A percentile compares a stretch with the other conserved stretches of the same genome.
These are phyloP conservation scores for Eucalyptus sp. DNA, from an alignment of 345 rosid species.

Conservation along the genomic window DNA sequence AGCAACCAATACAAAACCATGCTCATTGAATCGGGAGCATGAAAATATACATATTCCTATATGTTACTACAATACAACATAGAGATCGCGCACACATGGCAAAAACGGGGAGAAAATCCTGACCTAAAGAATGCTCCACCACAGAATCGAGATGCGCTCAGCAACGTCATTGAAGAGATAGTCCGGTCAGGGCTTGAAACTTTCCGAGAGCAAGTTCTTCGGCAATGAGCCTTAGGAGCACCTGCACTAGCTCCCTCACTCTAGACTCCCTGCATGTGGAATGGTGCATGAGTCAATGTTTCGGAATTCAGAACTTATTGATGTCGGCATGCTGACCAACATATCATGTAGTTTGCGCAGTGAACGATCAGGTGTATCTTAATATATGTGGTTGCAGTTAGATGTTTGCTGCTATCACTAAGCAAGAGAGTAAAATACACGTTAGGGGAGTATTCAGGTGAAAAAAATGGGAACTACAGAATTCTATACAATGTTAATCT, in stretches of 20 bases:
- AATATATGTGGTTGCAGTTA: background rate
- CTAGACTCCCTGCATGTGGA: slow-evolving; percentile 53
- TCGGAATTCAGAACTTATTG: background rate
- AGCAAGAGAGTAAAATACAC: background rate
- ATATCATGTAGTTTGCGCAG: background rate
- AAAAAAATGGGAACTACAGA: background rate
- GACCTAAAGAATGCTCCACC: background rate
- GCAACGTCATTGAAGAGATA: background rate
- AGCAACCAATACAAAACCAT: background rate
- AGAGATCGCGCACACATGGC: background rate
- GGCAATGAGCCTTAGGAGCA: slow-evolving; percentile 51
- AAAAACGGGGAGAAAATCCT: background rate
- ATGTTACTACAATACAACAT: background rate
- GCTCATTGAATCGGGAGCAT: background rate
- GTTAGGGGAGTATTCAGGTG: background rate
- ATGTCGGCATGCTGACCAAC: background rate
- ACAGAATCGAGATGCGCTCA: background rate
- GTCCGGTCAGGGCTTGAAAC: background rate
- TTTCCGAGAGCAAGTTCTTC: slow-evolving; percentile 58
- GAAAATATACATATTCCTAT: background rate
- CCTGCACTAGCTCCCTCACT: slow-evolving; percentile 72
- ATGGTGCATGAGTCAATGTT: background rate
- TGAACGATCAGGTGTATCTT: background rate
- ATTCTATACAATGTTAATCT: background rate
- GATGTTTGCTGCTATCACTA: background rate